Evolutionary conservation across 75 land plant genomes (phyloP), one percentile per base, ranked within the genome.

Genomic region (Sequoia sempervirens): DNA sequence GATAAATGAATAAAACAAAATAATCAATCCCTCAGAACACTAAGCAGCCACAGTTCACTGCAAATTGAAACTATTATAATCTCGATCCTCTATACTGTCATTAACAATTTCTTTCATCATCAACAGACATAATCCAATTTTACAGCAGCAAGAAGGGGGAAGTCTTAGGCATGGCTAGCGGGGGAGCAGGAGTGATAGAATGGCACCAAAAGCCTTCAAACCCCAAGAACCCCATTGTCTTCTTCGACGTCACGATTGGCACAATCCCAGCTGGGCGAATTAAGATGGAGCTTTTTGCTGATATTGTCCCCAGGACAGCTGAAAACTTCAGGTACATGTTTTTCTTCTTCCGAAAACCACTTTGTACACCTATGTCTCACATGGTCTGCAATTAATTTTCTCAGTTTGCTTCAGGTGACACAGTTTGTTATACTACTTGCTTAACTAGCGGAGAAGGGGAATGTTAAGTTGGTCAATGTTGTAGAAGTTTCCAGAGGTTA

Each of bases 251-350:
- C 53, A 91, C 97, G 74, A 97, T 97, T 79, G 96, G 99, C 38
- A 85, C 87, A 84, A 90, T 93, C 82, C 96, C 97, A 38, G 99
- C 99, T 13, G 99, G 99, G 9, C 91, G 99, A 4, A 97, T 97
- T 89, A 94, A 91, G 84, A 97, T 97, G 99, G 98, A 97, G 89
- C 97, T 97, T 86, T 97, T 95, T 85, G 95, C 96, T 52, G 99
- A 97, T 84, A 91, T 95, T 82, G 95, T 89, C 69, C 99, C 98
- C 84, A 91, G 84, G 81, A 94, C 96, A 30, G 95, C 99, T 54
- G 97, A 97, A 54, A 97, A 97, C 69, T 97, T 97, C 88, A 85
- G 99, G 97, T 91, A 36, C 84, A 61, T 20, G 4, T 61, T 61
- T 6, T 38, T 36, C 32, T 52, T 17, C 5, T 79, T 32, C 12